phyloP scores from a whole-genome alignment of 2,329 filamentous ascomycete species.

The Verticillium alfalfae region DNA sequence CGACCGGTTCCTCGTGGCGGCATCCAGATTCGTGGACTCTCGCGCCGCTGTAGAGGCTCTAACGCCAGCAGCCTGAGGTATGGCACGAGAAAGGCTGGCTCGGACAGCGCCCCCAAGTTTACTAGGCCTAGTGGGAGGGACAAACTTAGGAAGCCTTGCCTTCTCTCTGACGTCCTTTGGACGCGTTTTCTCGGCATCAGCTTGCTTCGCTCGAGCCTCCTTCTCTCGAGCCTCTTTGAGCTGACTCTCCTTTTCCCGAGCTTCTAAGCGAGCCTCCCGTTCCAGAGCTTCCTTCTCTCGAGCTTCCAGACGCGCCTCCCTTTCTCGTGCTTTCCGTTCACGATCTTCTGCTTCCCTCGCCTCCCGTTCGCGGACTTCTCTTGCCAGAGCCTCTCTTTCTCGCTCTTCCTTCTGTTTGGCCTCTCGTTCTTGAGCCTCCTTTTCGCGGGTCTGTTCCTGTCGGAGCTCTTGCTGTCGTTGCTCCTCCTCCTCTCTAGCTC shows the following conservation, averaged over 20 bases:
- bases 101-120: neutral
- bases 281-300: neutral
- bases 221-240: neutral
- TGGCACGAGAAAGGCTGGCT: neutral
- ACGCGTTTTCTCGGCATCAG: neutral
- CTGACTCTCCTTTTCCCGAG: neutral
- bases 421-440: neutral
- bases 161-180: neutral
- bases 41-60: neutral
- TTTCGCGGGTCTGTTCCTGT: neutral
- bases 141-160: neutral
- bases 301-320: neutral
- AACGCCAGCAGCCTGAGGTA: neutral
- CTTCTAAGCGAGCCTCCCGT: neutral
- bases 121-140: neutral
- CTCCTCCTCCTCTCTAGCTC: neutral
- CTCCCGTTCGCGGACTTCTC: neutral
- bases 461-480: neutral
- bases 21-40: neutral
- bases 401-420: neutral
- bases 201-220: neutral
- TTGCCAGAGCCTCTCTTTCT: neutral
- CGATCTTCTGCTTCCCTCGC: neutral
- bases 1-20: neutral
- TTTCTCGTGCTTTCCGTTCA: neutral